Percentiles rank a stretch among this genome's conserved stretches.
Conservation (phyloP, 495 filamentous ascomycete species). For the Filosporella fistucella region DNA sequence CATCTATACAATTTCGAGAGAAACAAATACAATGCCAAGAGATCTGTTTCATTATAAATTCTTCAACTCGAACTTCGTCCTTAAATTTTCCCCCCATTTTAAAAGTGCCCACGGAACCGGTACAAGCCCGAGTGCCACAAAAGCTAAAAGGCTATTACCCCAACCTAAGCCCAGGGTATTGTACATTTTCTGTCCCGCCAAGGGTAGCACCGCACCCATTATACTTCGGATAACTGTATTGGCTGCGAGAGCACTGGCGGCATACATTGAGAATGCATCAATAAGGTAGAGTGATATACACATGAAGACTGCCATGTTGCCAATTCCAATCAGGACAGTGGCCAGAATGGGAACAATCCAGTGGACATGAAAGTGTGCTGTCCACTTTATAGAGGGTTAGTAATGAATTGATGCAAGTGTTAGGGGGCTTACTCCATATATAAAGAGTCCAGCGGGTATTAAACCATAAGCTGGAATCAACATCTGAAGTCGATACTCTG, state of each 20-base stretch:
- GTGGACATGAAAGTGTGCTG: slow-evolving; percentile 43
- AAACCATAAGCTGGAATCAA: slow-evolving; percentile 31
- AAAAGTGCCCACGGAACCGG: slow-evolving; percentile 50
- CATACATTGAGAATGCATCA: slow-evolving; percentile 72
- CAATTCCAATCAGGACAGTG: slow-evolving; percentile 14
- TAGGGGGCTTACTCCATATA: too few relatives aligned
- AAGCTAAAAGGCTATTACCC: slow-evolving; percentile 61
- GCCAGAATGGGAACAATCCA: slow-evolving; percentile 57
- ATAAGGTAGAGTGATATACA: slow-evolving; percentile 71
- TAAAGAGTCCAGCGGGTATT: slow-evolving; percentile 52
- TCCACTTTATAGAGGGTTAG: too few relatives aligned
- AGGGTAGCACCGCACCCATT: slow-evolving; percentile 56
- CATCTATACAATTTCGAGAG: too few relatives aligned
- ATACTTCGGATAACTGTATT: slow-evolving; percentile 63
- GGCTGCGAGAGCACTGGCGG: slow-evolving; percentile 69
- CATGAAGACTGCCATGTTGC: slow-evolving; percentile 63
- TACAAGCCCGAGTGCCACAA: slow-evolving; percentile 54
- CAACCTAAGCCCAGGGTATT: slow-evolving; percentile 46
- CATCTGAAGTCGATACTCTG: slow-evolving; percentile 40
- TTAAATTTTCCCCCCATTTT: slow-evolving; percentile 32
- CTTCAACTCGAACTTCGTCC: slow-evolving; percentile 17
- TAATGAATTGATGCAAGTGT: too few relatives aligned
- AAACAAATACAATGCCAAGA: too few relatives aligned
- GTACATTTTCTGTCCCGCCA: slow-evolving; percentile 62
- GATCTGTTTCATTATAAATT: slow-evolving; percentile 17